Evolutionary conservation across 2,329 filamentous ascomycete genomes (phyloP).

Genomic region (Fusarium scirpi): DNA sequence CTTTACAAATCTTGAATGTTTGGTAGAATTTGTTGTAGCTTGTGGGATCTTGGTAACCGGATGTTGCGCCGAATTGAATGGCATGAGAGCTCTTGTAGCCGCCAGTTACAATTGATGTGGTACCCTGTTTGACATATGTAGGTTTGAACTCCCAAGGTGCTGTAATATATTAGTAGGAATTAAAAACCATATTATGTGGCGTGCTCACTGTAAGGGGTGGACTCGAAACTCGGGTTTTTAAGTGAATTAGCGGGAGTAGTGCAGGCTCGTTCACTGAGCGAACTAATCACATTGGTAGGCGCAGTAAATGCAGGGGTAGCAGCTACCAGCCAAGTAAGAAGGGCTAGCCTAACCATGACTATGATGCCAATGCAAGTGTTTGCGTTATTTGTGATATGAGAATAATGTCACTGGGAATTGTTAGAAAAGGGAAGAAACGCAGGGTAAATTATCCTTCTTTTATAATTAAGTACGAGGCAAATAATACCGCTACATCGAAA

Average conservation of each 20-base stretch:
- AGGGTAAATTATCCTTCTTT: fast-evolving
- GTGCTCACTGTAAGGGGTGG: neutral
- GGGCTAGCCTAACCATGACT: neutral
- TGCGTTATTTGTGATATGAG: too few species aligned
- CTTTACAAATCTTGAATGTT: constrained; percentile 13
- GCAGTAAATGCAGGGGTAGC: neutral
- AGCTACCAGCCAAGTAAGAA: neutral
- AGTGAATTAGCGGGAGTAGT: neutral
- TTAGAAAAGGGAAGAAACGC: fast-evolving
- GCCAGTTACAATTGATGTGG: neutral
- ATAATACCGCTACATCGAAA: neutral
- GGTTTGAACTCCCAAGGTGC: neutral
- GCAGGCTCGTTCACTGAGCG: neutral
- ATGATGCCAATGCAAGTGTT: neutral
- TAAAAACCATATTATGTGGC: fast-evolving
- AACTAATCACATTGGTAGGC: fast-evolving
- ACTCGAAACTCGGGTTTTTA: constrained; percentile 7
- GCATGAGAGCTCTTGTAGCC: constrained; percentile 7
- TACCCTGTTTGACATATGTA: neutral
- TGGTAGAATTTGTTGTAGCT: constrained; percentile 8
- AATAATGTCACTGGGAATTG: fast-evolving
- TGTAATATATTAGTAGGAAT: neutral
- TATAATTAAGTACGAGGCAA: neutral
- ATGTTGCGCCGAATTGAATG: neutral
- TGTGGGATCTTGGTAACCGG: neutral